Evolutionary conservation across 208 protist genomes (phyloP).

Genomic region (Crithidia expoeki): DNA sequence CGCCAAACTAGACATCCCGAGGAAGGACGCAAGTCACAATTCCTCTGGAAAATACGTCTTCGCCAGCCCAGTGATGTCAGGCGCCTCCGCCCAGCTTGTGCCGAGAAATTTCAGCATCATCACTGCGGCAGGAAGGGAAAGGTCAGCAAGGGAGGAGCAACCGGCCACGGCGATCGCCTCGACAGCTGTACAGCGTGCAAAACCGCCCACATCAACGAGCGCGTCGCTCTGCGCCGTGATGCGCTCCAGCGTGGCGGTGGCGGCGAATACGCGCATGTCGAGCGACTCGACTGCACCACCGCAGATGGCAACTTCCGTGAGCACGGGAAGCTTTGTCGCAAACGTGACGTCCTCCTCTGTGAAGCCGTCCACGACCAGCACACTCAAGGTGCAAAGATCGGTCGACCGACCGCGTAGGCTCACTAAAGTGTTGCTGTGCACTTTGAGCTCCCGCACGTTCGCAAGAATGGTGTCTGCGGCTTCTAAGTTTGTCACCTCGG

Average conservation of each 20-base stretch:
- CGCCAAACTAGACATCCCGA: not conserved
- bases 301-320: not conserved
- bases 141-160: not conserved
- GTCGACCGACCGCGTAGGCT: not conserved
- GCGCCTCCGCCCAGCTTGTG: not conserved
- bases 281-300: not conserved
- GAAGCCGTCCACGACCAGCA: not conserved
- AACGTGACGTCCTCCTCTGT: not conserved
- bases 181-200: not conserved
- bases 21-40: conserved; percentile 2
- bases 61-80: not conserved
- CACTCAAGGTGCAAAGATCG: not conserved
- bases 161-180: not conserved
- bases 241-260: not conserved
- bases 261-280: not conserved
- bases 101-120: not conserved
- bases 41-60: conserved; percentile 1
- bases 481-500: not conserved
- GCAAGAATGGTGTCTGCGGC: not conserved
- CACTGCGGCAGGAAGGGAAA: not conserved
- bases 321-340: not conserved
- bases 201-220: not conserved
- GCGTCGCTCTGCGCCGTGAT: not conserved
- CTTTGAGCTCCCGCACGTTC: not conserved
- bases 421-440: not conserved